Base-by-base conservation (phyloP, 176 grass and related monocot genomes). In the Panicum miliaceum region DNA sequence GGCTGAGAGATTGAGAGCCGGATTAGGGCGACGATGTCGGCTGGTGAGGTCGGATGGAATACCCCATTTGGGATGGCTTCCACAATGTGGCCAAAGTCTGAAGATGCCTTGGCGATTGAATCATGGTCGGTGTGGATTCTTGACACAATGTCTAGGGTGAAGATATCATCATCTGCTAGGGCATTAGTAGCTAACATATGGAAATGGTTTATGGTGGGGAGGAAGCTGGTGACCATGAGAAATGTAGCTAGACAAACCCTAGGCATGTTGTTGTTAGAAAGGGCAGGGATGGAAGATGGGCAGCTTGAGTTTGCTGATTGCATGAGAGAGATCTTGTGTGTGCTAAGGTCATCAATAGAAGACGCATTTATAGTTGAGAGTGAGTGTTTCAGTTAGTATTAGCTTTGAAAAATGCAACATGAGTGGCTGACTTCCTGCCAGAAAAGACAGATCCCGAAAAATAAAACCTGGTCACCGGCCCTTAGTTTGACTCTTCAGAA, bases 11-110 rank as follows among this genome's bases (percentile, higher is more conserved):
- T 71, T 0, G 92, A 88, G 50, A 89, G 48, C 3, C 57, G 83
- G 50, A 97, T 80, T 3, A 97, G 88, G 8, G 46, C 27, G 14
- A 76, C 83, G 6, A 97, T 92, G 69, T 94, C 94, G 2, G 56
- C 1, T 0, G 83, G 35, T 6, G 73, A 82, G 48, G 6, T 35
- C 0, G 91, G 84, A 3, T 73, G 75, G 12, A 90, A 85, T 4
- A 75, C 82, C 1, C 73, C 78, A 3, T 0, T 50, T 5, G 69
- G 90, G 45, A 23, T 63, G 42, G 70, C 83, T 3, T 43, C 22
- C 34, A 86, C 76, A 0, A 92, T 77, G 25, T 74, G 78, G 67
- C 92, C 94, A 19, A 89, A 97, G 58, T 97, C 92, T 0, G 57
- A 60, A 1, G 92, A 83, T 6, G 80, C 81, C 0, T 7, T 27